Evolutionary conservation across 768 basidiomycete species (phyloP).

Genomic region (Collybia mongolica): DNA sequence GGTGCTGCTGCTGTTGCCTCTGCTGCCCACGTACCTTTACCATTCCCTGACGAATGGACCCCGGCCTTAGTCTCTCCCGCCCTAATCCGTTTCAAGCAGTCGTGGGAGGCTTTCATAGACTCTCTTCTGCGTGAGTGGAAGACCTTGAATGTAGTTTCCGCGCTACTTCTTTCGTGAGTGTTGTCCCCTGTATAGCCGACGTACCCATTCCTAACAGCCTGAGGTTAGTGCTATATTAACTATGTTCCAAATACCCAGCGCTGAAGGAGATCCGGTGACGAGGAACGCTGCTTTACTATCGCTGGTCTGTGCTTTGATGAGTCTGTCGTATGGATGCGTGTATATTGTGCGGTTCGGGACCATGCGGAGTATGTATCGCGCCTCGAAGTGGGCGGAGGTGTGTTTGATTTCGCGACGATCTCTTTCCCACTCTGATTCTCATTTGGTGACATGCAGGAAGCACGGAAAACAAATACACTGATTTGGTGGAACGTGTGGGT

Average conservation of each 20-base stretch:
- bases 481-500: constrained; percentile 66
- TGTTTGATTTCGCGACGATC: background rate
- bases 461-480: constrained; percentile 29
- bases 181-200: too few species aligned
- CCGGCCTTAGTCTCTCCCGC: constrained; percentile 58
- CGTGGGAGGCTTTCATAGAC: constrained; percentile 18
- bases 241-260: constrained; percentile 23
- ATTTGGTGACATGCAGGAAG: constrained; percentile 38
- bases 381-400: constrained; percentile 61
- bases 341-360: constrained; percentile 60
- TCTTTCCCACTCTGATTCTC: background rate
- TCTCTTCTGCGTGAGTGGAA: constrained; percentile 19
- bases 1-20: constrained; percentile 16
- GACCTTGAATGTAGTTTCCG: constrained; percentile 18
- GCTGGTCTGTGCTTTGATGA: constrained; percentile 55
- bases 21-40: constrained; percentile 26
- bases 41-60: constrained; percentile 56
- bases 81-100: constrained; percentile 58
- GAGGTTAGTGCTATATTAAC: constrained; percentile 17
- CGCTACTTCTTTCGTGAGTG: constrained; percentile 17
- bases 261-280: constrained; percentile 47
- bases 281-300: constrained; percentile 54
- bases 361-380: constrained; percentile 62
- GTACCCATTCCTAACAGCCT: background rate
- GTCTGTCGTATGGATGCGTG: constrained; percentile 56